Conservation (phyloP, 208 protist genomes). For the Crithidia mellificae region DNA sequence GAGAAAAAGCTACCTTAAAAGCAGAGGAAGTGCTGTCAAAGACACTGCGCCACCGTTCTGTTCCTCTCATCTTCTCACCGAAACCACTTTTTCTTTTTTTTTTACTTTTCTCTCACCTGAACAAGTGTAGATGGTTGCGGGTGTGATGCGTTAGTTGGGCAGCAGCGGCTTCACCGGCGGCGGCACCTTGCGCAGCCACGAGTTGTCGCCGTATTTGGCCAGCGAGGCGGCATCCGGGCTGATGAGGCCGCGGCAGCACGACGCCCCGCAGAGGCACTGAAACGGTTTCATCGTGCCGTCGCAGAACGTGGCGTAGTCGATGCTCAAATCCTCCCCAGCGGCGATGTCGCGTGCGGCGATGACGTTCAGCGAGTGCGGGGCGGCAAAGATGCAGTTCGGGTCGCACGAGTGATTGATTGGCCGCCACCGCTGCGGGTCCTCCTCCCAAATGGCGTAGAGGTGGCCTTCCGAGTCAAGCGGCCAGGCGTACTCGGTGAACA, state of each 20-base stretch:
- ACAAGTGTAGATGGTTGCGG: neutral
- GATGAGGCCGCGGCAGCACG: slow-evolving; percentile 65
- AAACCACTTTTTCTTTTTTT: slow-evolving; percentile 1
- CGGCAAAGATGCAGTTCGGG: slow-evolving; percentile 82
- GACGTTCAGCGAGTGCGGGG: slow-evolving; percentile 85
- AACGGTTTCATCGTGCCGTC: slow-evolving; percentile 88
- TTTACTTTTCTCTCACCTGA: neutral
- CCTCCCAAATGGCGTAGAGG: slow-evolving; percentile 87
- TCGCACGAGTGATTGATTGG: slow-evolving; percentile 90
- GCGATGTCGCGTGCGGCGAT: slow-evolving; percentile 69
- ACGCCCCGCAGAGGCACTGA: slow-evolving; percentile 67
- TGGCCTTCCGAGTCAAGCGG: slow-evolving; percentile 82
- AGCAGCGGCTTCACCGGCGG: slow-evolving; percentile 25
- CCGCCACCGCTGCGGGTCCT: slow-evolving; percentile 70
- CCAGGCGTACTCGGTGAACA: slow-evolving; percentile 90
- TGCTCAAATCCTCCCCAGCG: slow-evolving; percentile 77
- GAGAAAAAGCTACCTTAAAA: too few species aligned
- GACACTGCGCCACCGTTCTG: too few species aligned
- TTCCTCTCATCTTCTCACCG: too few species aligned
- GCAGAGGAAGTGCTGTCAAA: too few species aligned
- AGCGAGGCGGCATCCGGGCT: slow-evolving; percentile 53
- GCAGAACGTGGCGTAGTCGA: slow-evolving; percentile 92
- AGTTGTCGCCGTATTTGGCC: slow-evolving; percentile 59
- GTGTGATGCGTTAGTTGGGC: neutral
- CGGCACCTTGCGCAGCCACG: slow-evolving; percentile 65